Evolutionary conservation across 352 stramenopile genomes (phyloP).

Genomic region (Globisporangium acanthophoron): DNA sequence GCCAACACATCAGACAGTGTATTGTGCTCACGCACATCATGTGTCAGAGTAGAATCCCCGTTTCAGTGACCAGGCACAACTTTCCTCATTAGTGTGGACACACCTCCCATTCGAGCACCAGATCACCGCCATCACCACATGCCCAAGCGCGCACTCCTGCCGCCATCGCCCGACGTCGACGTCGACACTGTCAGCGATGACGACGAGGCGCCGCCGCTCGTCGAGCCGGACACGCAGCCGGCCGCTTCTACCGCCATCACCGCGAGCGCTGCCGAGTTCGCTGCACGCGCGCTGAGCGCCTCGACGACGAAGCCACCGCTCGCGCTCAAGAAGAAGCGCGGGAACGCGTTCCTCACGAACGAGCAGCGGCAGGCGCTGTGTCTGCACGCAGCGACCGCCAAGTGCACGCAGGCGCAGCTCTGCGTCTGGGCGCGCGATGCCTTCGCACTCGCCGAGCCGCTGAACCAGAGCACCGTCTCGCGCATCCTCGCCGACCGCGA

Average conservation of each 20-base stretch:
- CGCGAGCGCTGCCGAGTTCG: neutral
- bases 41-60: too few relatives aligned
- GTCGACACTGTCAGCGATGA: neutral
- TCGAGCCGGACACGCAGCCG: neutral
- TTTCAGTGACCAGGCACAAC: neutral
- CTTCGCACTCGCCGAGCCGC: conserved; percentile 16
- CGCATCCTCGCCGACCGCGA: conserved; percentile 20
- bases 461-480: conserved; percentile 21
- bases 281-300: neutral
- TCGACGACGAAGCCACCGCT: neutral
- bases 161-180: too few relatives aligned
- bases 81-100: neutral
- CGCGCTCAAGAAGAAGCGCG: conserved; percentile 5
- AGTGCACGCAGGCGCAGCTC: conserved; percentile 22
- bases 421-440: conserved; percentile 21
- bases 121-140: neutral
- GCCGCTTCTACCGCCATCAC: neutral
- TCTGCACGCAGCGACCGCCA: conserved; percentile 9
- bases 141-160: neutral
- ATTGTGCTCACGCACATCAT: neutral
- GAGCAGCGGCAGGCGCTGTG: conserved; percentile 20
- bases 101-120: too few relatives aligned
- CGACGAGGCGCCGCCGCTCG: neutral
- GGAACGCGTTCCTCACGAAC: conserved; percentile 23
- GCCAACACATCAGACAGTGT: neutral